Percentiles rank a stretch among this genome's conserved stretches.
These are phyloP conservation scores for Suhomyces faveliae DNA, from an alignment of 805 yeast species.

Conservation along the genomic window DNA sequence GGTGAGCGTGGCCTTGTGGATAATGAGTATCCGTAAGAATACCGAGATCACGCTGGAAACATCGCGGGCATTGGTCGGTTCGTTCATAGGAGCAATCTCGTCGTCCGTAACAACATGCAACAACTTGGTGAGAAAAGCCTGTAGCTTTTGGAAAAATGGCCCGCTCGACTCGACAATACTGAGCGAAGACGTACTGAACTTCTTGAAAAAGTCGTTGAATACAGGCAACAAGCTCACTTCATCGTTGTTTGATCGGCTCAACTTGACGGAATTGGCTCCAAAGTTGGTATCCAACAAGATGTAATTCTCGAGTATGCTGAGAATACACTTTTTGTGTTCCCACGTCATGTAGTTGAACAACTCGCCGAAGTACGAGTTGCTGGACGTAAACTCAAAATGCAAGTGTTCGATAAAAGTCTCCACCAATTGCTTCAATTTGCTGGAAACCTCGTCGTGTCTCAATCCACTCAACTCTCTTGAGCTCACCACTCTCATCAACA, in stretches of 20 bases:
- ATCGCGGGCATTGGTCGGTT: background rate
- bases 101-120: conserved; percentile 7
- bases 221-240: conserved; percentile 31
- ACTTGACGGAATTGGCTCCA: background rate
- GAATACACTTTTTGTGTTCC: conserved; percentile 25
- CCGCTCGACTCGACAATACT: conserved; percentile 20
- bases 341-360: conserved; percentile 32
- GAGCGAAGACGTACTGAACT: conserved; percentile 40
- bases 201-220: conserved; percentile 45
- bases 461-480: conserved; percentile 13
- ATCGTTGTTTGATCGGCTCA: background rate
- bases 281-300: conserved; percentile 23
- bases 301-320: conserved; percentile 26
- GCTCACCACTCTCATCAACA: conserved; percentile 23
- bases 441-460: conserved; percentile 9
- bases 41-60: conserved; percentile 41
- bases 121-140: conserved; percentile 22
- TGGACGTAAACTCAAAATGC: conserved; percentile 25
- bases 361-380: conserved; percentile 41
- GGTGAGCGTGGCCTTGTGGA: conserved; percentile 53
- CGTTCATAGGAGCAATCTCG: background rate
- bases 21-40: conserved; percentile 53
- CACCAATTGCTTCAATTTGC: conserved; percentile 14
- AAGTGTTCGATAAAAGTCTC: conserved; percentile 18
- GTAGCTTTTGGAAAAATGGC: conserved; percentile 22